Base-by-base conservation (phyloP, 2,329 filamentous ascomycete species). In the Ilyonectria mors-panacis region DNA sequence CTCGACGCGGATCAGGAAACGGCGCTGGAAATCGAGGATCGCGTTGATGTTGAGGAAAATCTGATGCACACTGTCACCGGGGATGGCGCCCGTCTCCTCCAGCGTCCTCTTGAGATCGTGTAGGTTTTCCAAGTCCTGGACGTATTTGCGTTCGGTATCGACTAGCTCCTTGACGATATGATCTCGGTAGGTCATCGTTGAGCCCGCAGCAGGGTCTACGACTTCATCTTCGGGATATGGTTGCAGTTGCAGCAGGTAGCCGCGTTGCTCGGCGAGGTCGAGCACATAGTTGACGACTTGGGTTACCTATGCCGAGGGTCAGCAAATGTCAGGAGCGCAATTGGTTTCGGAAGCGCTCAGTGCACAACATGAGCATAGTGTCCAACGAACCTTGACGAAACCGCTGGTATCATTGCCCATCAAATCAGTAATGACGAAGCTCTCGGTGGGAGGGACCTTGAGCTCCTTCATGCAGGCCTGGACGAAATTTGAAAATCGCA, bases 1-100 rank as follows among this genome's bases (percentile, higher is more conserved):
- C 83, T 99, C 96, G 69, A 99, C 93, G 62, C 94, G 92, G 76
- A 99, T 98, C 54, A 99, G 85, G 76, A 99, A 98, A 30, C 95
- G 90, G 69, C 97, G 92, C 78, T 98, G 95, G 78, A 98, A 97
- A 80, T 99, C 96, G 59, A 99, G 87, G 54, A 99, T 93, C 33
- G 93, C 91, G 79, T 98, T 97, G 77, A 98, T 90, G 81, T 99
- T 99, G 68, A 98, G 87, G 82, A 99, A 99, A 69, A 99, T 98
- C 77, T 95, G 91, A 82, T 98, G 95, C 23, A 97, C 92, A 10
- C 92, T 89, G 78, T 99, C 96, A 60, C 96, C 95, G 2, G 94
- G 93, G 70, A 98, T 90, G 42, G 94, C 90, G 42, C 94, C 94
- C 72, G 92, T 94, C 78, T 97, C 93, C 75, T 98, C 94, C 62